Conservation (phyloP, 1,284 basidiomycete genomes). For the Sanghuangporus baumii region DNA sequence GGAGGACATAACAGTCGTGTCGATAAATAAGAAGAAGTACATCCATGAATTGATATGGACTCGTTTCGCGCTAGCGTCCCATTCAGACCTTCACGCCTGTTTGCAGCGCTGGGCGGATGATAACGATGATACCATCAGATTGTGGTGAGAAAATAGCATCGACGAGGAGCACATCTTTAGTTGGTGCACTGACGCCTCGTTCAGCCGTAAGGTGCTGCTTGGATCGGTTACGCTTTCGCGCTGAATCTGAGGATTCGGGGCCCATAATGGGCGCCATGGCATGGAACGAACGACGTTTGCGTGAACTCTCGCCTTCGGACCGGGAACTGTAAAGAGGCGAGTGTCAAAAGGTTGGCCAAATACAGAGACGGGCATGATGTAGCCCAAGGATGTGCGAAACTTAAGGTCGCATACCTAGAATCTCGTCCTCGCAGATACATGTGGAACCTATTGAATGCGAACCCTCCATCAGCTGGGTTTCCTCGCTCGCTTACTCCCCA, state of each 20-base stretch:
- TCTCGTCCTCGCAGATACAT: slow-evolving; percentile 52
- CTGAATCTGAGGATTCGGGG: background rate
- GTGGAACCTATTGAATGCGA: slow-evolving; percentile 67
- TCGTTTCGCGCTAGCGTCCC: background rate
- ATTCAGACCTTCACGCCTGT: background rate
- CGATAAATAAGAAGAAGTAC: no score
- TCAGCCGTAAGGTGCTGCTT: background rate
- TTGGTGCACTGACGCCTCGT: background rate
- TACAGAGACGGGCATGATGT: background rate
- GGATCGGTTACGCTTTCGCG: background rate
- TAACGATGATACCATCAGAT: slow-evolving; percentile 74
- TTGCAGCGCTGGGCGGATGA: slow-evolving; percentile 39
- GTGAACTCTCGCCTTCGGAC: background rate
- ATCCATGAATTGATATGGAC: background rate
- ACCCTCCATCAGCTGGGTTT: slow-evolving; percentile 75
- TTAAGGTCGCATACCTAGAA: slow-evolving; percentile 39
- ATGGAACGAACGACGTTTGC: background rate
- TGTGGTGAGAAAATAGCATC: slow-evolving; percentile 79
- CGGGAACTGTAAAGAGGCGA: background rate
- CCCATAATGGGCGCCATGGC: background rate
- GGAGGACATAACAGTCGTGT: no score
- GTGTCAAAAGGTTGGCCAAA: background rate
- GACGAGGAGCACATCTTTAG: slow-evolving; percentile 39
- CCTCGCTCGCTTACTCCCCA: slow-evolving; percentile 81
- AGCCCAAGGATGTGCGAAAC: background rate